Evolutionary conservation across 2,329 filamentous ascomycete genomes (phyloP).

Genomic region (Aspergillus ruber): DNA sequence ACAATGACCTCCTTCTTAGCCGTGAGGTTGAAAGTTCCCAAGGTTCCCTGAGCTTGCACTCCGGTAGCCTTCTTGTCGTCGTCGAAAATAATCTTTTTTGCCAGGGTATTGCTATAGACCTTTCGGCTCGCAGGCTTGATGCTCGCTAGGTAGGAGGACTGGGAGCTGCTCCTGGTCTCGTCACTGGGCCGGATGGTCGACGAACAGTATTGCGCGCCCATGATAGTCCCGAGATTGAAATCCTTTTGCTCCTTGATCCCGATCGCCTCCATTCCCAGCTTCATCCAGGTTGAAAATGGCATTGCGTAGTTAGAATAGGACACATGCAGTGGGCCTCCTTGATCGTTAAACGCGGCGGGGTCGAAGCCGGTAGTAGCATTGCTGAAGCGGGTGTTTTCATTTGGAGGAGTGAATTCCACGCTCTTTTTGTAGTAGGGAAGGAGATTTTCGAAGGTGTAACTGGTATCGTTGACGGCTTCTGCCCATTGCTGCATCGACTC

Average conservation of each 20-base stretch:
- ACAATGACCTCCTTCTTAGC: conserved; percentile 47
- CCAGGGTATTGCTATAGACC: conserved; percentile 38
- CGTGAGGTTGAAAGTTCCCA: conserved; percentile 30
- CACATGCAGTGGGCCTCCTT: conserved; percentile 34
- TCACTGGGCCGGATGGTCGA: conserved; percentile 21
- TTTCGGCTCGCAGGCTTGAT: conserved; percentile 28
- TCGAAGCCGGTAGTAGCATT: conserved; percentile 20
- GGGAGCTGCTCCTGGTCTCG: conserved; percentile 23
- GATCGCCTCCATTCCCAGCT: conserved; percentile 33
- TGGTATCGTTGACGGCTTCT: conserved; percentile 18
- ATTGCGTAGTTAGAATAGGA: conserved; percentile 38
- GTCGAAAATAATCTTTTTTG: conserved; percentile 40
- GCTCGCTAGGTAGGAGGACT: conserved; percentile 30
- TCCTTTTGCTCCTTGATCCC: conserved; percentile 33
- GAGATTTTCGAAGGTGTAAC: conserved; percentile 20
- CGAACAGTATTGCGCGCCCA: conserved; percentile 35
- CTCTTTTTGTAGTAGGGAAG: conserved; percentile 22
- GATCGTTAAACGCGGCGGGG: conserved; percentile 18
- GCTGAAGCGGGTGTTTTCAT: conserved; percentile 11
- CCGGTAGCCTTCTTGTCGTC: conserved; percentile 36
- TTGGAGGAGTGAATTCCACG: conserved; percentile 20
- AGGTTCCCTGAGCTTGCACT: conserved; percentile 26
- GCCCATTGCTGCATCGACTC: conserved; percentile 23
- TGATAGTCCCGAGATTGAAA: conserved; percentile 38
- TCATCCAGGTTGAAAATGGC: conserved; percentile 36